Evolutionary conservation across 192 early-diverging fungal genomes (phyloP).

Genomic region (Cetraspora pellucida): DNA sequence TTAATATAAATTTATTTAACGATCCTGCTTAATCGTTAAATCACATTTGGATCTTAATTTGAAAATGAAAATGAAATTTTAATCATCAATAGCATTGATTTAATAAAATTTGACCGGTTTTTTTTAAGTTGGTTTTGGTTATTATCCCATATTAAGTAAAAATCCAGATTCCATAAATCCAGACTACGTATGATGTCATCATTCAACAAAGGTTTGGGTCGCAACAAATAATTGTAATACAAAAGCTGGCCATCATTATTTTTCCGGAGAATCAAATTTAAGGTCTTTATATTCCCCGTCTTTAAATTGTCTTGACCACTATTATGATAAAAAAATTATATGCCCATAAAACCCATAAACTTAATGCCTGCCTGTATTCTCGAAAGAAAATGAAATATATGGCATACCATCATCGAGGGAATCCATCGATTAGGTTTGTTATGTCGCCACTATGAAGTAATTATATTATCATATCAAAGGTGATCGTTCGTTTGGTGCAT

Average conservation of each 20-base stretch:
- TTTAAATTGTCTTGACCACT: conserved; percentile 50
- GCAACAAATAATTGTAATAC: too few species aligned
- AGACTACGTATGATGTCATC: too few species aligned
- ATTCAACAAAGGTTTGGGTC: too few species aligned
- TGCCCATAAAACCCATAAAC: neutral
- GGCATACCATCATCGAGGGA: conserved; percentile 54
- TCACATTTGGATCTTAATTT: too few species aligned
- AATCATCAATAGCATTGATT: too few species aligned
- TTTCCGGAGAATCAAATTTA: conserved; percentile 14
- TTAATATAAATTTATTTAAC: too few species aligned
- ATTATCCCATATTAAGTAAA: too few species aligned
- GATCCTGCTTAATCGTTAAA: too few species aligned
- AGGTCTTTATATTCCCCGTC: conserved; percentile 38
- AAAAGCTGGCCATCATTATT: neutral
- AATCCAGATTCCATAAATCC: too few species aligned
- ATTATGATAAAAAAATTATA: conserved; percentile 10
- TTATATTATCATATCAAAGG: neutral
- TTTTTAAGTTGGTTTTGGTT: too few species aligned
- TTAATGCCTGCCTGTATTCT: neutral
- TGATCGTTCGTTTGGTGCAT: neutral
- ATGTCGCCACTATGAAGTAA: conserved; percentile 40
- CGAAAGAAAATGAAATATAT: neutral
- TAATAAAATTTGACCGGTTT: too few species aligned
- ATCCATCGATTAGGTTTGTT: conserved; percentile 52
- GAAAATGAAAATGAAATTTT: too few species aligned